Base-by-base conservation (phyloP, 2,329 filamentous ascomycete genomes). In the Grosmannia huntii region DNA sequence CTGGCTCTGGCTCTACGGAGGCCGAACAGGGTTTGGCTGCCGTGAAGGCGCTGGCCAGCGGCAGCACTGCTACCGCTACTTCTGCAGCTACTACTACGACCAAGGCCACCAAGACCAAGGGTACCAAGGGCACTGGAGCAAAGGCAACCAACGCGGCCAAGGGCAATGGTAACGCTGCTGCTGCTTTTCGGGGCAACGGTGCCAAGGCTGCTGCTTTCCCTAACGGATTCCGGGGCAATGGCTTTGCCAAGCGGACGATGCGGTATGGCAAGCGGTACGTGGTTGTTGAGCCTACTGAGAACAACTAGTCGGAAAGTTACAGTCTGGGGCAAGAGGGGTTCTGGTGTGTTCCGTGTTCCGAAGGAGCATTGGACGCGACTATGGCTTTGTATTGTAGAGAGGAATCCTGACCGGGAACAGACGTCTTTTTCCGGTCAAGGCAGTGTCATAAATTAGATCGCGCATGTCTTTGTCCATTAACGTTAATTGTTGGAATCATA, bases 1-100 rank as follows among this genome's bases (percentile, higher is more conserved):
- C 70, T 33, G 72, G 69, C 49, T 76, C 76, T 3, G 58, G 58
- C 16, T 59, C 65, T 11, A 59, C 63, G 1, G 65, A 69, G 27
- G 67, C 64, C 1, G 55, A 68, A 14, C 63, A 69, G 60, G 67
- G 65, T 27, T 66, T 68, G 28, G 69, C 67, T 1, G 67, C 65
- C 46, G 68, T 68, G 5, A 64, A 69, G 44, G 68, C 68, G 21
- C 67, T 57, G 10, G 33, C 10, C 31, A 44, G 70, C 1, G 63
- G 59, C 21, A 57, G 64, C 36, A 62, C 31, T 21, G 33, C 51
- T 21, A 27, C 12, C 1, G 50, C 50, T 28, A 10, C 28, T 27
- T 14, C 25, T n/a, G 12, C 49, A 1, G 21, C 48, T 16, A 7
- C 12, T 25, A 50, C 48, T 10, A 23, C 33, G 7, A 21, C 16